Evolutionary conservation across 2,329 filamentous ascomycete genomes (phyloP), one percentile per base, ranked within the genome.

Genomic region (Xylaria sp.): DNA sequence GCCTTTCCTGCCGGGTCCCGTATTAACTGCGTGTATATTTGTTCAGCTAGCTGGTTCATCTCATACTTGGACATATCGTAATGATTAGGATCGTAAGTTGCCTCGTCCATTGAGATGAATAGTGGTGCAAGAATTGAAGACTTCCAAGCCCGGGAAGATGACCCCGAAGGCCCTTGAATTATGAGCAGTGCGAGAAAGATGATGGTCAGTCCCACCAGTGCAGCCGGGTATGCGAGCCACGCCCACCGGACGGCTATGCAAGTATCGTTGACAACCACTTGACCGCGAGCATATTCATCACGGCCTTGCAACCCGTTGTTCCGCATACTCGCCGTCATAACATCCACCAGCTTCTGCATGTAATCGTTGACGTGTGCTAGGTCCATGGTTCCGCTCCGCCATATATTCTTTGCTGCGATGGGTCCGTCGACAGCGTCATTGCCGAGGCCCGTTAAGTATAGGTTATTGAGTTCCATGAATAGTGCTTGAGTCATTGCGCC

Each of bases 1-100:
- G 57, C 45, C 30, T 60, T 60, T 27, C 57, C 57, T 4, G 57
- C 57, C 19, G 42, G 42, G 19, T 60, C 57, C 9, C 36, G 42
- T 12, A 17, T 24, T 12, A 48, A 39, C 27, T 59, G 56, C 42
- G 11, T 39, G 4, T 21, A 24, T n/a, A 39, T 19, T 14, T 21
- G 21, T 24, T 6, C 34, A 2, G 56, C 56, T 1, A 59, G 39
- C 32, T 59, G 39, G 36, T 48, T 9, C 27, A 59, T 59, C 56
- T 59, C 56, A 6, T 48, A 59, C 56, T 27, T 27, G 24, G 24
- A 27, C 56, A 59, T 17, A 1, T 50, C n/a, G 24, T 27, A 27
- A 27, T 27, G 48, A n/a, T 17, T 59, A 42, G n/a, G 56, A 34
- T 14, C 27, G 1, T 39, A 39, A 5, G 48, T 36, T 3, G 21